Evolutionary conservation across 2,329 filamentous ascomycete species (phyloP).

Genomic region (Paecilomyces sp.): DNA sequence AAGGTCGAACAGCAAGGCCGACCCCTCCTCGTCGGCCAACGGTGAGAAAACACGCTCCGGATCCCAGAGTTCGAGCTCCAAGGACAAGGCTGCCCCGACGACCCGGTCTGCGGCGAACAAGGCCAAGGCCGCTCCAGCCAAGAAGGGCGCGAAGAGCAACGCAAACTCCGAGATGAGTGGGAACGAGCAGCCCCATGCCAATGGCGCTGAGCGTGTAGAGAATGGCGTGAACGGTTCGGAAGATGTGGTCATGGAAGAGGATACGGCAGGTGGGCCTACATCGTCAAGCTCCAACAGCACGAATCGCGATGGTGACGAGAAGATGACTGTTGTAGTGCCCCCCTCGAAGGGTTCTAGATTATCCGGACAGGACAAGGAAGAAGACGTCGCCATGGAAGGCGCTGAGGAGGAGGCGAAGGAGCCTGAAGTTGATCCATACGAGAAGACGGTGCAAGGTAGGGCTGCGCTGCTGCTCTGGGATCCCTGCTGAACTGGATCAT

Average conservation of each 20-base stretch:
- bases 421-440: conserved; percentile 36
- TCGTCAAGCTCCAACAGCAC: conserved; percentile 52
- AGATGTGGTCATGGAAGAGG: conserved; percentile 66
- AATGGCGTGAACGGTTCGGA: conserved; percentile 60
- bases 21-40: conserved; percentile 40
- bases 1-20: conserved; percentile 41
- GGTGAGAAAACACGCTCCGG: conserved; percentile 38
- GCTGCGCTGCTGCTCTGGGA: conserved; percentile 3
- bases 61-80: conserved; percentile 36
- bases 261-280: conserved; percentile 45
- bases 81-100: conserved; percentile 38
- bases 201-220: conserved; percentile 62
- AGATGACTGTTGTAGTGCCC: conserved; percentile 76
- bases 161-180: conserved; percentile 53
- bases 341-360: conserved; percentile 59
- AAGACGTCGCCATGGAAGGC: conserved; percentile 65
- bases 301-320: conserved; percentile 64
- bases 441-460: conserved; percentile 45
- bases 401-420: conserved; percentile 36
- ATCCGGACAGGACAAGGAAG: conserved; percentile 57
- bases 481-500: not conserved
- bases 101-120: conserved; percentile 36
- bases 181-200: conserved; percentile 62
- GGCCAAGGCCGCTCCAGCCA: conserved; percentile 25
- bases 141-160: conserved; percentile 30